Conservation (phyloP, 2,329 filamentous ascomycete species). For the Aspergillus pseudotamarii region DNA sequence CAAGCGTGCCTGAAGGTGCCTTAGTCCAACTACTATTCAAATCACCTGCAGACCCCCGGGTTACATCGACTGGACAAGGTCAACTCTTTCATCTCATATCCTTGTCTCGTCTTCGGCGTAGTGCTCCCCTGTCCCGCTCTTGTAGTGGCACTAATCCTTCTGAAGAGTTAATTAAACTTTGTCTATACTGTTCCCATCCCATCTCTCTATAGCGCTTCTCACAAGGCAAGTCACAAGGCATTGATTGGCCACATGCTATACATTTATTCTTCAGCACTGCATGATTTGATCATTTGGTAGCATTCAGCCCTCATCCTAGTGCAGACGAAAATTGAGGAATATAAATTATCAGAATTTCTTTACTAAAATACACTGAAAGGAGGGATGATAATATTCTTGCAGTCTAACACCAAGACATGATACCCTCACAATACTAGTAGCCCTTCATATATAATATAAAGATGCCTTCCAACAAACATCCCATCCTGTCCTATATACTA, state of each 20-base stretch:
- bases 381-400: not conserved
- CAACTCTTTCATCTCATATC: not conserved
- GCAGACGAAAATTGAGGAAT: not conserved
- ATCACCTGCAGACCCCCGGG: not conserved
- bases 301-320: not conserved
- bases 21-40: too few species aligned
- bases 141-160: not conserved
- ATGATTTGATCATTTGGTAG: slow-evolving; percentile 1
- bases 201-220: not conserved
- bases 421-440: not conserved
- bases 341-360: not conserved
- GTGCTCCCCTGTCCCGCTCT: not conserved
- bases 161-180: not conserved
- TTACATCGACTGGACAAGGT: not conserved
- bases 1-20: not conserved
- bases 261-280: not conserved
- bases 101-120: not conserved
- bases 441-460: not conserved
- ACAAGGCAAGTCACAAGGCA: not conserved
- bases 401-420: not conserved
- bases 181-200: not conserved
- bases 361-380: not conserved
- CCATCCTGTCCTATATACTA: slow-evolving; percentile 5
- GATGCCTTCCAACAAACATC: not conserved
- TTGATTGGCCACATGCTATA: slow-evolving; percentile 2